A percentile compares a stretch with the other conserved stretches of the same genome.
Evolutionary conservation across 1,284 basidiomycete species (phyloP).

Genomic region (Ceratobasidium sp.): DNA sequence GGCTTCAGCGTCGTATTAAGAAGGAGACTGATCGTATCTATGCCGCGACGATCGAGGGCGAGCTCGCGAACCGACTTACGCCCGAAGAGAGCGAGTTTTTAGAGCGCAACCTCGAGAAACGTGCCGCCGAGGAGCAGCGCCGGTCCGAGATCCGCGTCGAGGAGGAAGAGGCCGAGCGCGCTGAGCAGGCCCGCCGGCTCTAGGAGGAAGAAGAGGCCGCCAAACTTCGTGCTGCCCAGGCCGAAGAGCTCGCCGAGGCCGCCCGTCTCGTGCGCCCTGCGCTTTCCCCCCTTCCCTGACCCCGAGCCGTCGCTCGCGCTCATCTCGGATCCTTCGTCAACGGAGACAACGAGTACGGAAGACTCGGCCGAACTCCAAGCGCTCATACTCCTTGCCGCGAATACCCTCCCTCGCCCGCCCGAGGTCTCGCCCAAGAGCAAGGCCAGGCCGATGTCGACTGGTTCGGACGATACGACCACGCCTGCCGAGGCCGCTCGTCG

Average conservation of each 20-base stretch:
- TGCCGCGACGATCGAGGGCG: conserved; percentile 41
- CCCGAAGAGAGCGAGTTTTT: conserved; percentile 32
- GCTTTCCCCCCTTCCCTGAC: conserved; percentile 35
- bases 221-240: conserved; percentile 41
- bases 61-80: conserved; percentile 18
- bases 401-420: conserved; percentile 35
- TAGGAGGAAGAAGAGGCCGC: conserved; percentile 39
- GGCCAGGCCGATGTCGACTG: conserved; percentile 10
- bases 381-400: neutral
- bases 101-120: conserved; percentile 33
- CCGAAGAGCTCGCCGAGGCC: conserved; percentile 40
- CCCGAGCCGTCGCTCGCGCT: conserved; percentile 36
- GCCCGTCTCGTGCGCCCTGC: conserved; percentile 40
- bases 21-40: conserved; percentile 43
- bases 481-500: conserved; percentile 35
- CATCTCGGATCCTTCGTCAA: conserved; percentile 32
- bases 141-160: neutral
- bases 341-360: neutral
- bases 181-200: conserved; percentile 8
- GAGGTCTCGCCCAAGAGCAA: conserved; percentile 34
- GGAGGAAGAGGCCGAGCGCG: conserved; percentile 32
- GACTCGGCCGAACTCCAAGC: conserved; percentile 29
- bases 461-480: conserved; percentile 9
- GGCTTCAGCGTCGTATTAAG: conserved; percentile 35
- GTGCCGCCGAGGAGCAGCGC: conserved; percentile 38